phyloP scores from a whole-genome alignment of 192 early-diverging fungal genomes.

The Polychytrium aggregatum region DNA sequence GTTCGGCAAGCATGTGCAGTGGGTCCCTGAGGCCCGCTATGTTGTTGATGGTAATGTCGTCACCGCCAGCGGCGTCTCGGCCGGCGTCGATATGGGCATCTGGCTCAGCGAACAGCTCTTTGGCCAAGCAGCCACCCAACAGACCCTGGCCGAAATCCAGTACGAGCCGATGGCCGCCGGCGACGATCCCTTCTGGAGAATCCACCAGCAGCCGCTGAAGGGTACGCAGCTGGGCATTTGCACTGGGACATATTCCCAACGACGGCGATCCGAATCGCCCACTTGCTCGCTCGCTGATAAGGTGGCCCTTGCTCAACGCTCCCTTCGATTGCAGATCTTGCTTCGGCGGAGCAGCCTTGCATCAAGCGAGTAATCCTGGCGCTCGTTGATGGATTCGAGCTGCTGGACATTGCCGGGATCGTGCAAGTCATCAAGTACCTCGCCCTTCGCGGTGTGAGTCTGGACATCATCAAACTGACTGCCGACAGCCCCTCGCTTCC shows the following conservation, averaged over 20 bases:
- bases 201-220: not conserved
- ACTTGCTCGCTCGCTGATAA: not conserved
- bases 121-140: not conserved
- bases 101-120: conserved; percentile 6
- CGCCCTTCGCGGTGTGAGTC: too few species aligned
- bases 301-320: not conserved
- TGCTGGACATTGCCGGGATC: conserved; percentile 4
- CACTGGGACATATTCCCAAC: not conserved
- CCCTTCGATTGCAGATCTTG: too few species aligned
- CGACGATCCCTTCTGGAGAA: conserved; percentile 14
- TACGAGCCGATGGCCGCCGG: conserved; percentile 7
- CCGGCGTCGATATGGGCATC: conserved; percentile 20
- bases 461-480: too few species aligned
- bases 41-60: conserved; percentile 19
- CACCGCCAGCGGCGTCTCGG: conserved; percentile 23
- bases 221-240: too few species aligned
- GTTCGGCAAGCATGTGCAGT: conserved; percentile 6
- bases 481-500: too few species aligned
- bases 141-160: not conserved
- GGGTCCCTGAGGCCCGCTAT: conserved; percentile 19
- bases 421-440: too few species aligned
- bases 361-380: not conserved
- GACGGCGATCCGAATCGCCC: not conserved
- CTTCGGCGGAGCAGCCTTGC: too few species aligned
- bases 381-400: conserved; percentile 4